Percentiles rank a stretch among this genome's conserved stretches.
phyloP scores from a whole-genome alignment of 345 rosid species.

The Hibiscus mutabilis region DNA sequence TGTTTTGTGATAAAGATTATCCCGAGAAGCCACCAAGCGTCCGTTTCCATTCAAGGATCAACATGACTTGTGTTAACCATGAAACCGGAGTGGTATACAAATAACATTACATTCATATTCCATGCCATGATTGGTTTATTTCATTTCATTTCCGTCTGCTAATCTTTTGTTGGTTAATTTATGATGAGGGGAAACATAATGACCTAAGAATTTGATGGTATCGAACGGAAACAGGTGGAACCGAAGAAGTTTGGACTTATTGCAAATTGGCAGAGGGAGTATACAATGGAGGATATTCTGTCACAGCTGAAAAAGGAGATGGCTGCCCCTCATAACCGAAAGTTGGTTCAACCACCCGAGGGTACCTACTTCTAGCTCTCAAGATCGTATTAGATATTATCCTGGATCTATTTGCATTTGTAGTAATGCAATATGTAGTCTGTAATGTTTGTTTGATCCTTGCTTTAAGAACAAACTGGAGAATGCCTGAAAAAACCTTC shows the following conservation, averaged over 20 bases:
- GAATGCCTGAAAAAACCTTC: slow-evolving; percentile 19
- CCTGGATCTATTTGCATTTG: slow-evolving; percentile 23
- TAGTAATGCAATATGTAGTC: slow-evolving; percentile 33
- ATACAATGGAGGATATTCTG: slow-evolving; percentile 73
- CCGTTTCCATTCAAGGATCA: slow-evolving; percentile 87
- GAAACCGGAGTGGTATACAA: slow-evolving; percentile 59
- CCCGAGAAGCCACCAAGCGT: slow-evolving; percentile 96
- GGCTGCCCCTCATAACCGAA: slow-evolving; percentile 63
- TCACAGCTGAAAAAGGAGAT: slow-evolving; percentile 73
- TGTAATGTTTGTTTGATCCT: slow-evolving; percentile 34
- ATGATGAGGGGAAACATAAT: background rate
- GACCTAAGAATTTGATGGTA: background rate
- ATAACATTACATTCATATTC: background rate
- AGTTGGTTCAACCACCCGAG: slow-evolving; percentile 81
- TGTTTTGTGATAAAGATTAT: slow-evolving; percentile 93
- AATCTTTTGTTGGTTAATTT: background rate
- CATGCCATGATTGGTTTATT: background rate
- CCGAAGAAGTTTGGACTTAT: slow-evolving; percentile 63
- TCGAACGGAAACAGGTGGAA: slow-evolving; percentile 43
- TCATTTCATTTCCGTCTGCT: background rate
- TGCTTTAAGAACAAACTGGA: slow-evolving; percentile 32
- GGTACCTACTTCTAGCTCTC: slow-evolving; percentile 66
- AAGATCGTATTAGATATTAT: slow-evolving; percentile 13
- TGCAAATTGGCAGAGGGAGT: slow-evolving; percentile 70
- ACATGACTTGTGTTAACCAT: slow-evolving; percentile 88